Conservation (phyloP, 2,329 filamentous ascomycete genomes). For the Fusarium circinatum region DNA sequence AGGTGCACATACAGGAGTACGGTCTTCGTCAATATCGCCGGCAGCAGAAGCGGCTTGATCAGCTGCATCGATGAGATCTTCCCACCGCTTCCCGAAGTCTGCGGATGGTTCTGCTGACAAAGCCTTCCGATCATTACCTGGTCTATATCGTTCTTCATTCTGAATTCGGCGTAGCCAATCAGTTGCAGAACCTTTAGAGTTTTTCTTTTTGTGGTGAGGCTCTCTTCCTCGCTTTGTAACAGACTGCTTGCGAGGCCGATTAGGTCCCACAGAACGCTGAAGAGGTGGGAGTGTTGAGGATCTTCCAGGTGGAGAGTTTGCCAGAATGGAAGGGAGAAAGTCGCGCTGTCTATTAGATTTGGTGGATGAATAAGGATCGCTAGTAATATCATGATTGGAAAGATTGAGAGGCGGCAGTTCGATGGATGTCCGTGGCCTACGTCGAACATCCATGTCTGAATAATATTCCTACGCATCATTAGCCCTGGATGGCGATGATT, state of each 20-base stretch:
- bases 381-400: conserved; percentile 70
- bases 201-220: conserved; percentile 82
- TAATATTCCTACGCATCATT: conserved; percentile 66
- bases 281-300: conserved; percentile 89
- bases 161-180: conserved; percentile 70
- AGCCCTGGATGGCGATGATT: conserved; percentile 22
- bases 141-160: conserved; percentile 72
- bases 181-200: conserved; percentile 75
- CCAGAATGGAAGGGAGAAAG: conserved; percentile 83
- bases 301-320: conserved; percentile 83
- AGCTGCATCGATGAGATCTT: conserved; percentile 93
- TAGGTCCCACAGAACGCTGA: conserved; percentile 76
- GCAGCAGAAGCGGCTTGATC: conserved; percentile 80
- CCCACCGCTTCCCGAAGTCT: conserved; percentile 90
- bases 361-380: conserved; percentile 75
- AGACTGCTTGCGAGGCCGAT: conserved; percentile 84
- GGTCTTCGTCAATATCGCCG: conserved; percentile 89
- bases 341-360: conserved; percentile 73
- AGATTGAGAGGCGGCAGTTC: conserved; percentile 77
- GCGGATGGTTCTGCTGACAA: conserved; percentile 85
- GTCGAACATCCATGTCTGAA: conserved; percentile 74
- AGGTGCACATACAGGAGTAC: conserved; percentile 74
- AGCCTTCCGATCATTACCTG: conserved; percentile 79
- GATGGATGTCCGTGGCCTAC: conserved; percentile 73
- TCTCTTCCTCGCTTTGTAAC: conserved; percentile 82